Evolutionary conservation across 805 yeast species (phyloP).

Genomic region (Metschnikowia vanudenii): DNA sequence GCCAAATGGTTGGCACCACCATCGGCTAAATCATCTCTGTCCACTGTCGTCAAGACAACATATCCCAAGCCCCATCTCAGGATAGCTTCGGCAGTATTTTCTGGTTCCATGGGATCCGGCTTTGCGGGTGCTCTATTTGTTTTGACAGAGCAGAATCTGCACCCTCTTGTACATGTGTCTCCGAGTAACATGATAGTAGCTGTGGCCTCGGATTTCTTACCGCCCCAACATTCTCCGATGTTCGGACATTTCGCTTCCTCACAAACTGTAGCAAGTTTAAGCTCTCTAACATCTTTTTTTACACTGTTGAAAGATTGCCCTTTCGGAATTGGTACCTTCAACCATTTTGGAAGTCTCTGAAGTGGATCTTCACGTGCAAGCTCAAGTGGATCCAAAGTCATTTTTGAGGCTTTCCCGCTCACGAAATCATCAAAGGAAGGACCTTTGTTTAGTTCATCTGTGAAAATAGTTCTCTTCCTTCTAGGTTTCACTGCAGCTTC

Average conservation of each 20-base stretch:
- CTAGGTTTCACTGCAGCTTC: slow-evolving; percentile 26
- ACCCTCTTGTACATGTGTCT: slow-evolving; percentile 99
- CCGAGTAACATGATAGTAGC: slow-evolving; percentile 98
- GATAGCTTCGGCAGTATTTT: slow-evolving; percentile 95
- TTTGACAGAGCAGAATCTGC: slow-evolving; percentile 95
- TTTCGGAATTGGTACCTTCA: slow-evolving; percentile 94
- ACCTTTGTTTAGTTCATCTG: slow-evolving; percentile 73
- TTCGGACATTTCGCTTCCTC: slow-evolving; percentile 99
- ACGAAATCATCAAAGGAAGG: slow-evolving; percentile 94
- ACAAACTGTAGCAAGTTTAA: slow-evolving; percentile 91
- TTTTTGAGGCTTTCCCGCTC: slow-evolving; percentile 71
- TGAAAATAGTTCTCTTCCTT: slow-evolving; percentile 57
- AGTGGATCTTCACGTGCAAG: slow-evolving; percentile 66
- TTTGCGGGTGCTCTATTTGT: slow-evolving; percentile 84
- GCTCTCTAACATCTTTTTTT: slow-evolving; percentile 82
- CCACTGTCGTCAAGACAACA: slow-evolving; percentile 95
- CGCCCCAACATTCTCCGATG: slow-evolving; percentile 99
- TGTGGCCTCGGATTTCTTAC: slow-evolving; percentile 88
- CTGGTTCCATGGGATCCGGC: slow-evolving; percentile 96
- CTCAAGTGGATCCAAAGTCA: slow-evolving; percentile 72
- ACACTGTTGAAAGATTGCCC: slow-evolving; percentile 80
- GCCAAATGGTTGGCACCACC: slow-evolving; percentile 93
- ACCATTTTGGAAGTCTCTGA: slow-evolving; percentile 85
- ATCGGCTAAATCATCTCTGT: slow-evolving; percentile 89
- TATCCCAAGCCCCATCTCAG: slow-evolving; percentile 98